Evolutionary conservation across 2,329 filamentous ascomycete species (phyloP).

Genomic region (Magnaporthiopsis rhizophila): DNA sequence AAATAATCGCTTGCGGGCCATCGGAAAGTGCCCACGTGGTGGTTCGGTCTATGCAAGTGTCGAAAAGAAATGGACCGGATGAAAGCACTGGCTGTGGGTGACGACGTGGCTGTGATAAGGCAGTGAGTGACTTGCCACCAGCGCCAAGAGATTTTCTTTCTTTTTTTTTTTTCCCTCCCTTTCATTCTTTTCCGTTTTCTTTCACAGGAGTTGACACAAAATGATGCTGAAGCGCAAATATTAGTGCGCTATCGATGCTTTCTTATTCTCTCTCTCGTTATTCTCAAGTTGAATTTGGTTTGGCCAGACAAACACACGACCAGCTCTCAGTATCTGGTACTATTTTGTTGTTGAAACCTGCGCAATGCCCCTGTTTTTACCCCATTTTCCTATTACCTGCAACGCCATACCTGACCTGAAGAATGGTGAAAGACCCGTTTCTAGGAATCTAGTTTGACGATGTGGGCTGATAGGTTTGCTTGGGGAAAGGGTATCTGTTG

Average conservation of each 20-base stretch:
- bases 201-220: background rate
- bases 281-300: constrained; percentile 24
- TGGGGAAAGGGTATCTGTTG: constrained; percentile 69
- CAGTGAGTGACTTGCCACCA: too few species aligned
- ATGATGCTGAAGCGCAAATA: background rate
- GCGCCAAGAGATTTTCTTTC: too few species aligned
- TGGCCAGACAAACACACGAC: constrained; percentile 5
- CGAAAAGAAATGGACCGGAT: too few species aligned
- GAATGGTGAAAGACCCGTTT: constrained; percentile 2
- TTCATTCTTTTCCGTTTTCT: background rate
- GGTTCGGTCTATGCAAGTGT: too few species aligned
- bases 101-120: too few species aligned
- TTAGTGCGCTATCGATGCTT: background rate
- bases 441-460: constrained; percentile 16
- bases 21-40: background rate
- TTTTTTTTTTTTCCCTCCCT: too few species aligned
- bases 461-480: constrained; percentile 59
- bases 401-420: constrained; percentile 11
- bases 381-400: constrained; percentile 2
- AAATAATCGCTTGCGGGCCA: background rate
- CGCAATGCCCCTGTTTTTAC: constrained; percentile 2
- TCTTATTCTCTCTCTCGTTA: background rate
- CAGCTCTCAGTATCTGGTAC: background rate
- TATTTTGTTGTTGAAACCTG: constrained; percentile 23
- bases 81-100: too few species aligned